These are phyloP conservation scores for Williopsis jadinii DNA, from an alignment of 1,139 yeast species.

Conservation along the genomic window DNA sequence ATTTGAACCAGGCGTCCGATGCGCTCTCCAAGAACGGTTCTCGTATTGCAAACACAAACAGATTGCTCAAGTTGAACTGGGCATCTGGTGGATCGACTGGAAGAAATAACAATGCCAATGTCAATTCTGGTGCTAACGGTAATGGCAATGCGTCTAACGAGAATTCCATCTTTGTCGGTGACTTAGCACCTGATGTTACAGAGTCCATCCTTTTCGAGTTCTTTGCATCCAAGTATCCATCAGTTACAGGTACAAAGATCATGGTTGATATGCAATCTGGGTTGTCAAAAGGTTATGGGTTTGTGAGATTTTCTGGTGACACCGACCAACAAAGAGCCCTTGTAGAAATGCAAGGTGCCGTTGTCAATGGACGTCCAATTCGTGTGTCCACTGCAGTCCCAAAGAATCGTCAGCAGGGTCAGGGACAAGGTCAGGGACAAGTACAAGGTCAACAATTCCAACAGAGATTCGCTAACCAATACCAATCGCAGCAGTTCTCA, in stretches of 20 bases:
- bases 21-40: constrained; percentile 69
- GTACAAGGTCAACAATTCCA: constrained; percentile 6
- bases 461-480: background rate
- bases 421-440: constrained; percentile 1
- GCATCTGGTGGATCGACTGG: constrained; percentile 52
- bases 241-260: constrained; percentile 79
- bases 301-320: constrained; percentile 72
- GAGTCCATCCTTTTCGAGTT: constrained; percentile 62
- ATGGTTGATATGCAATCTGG: constrained; percentile 78
- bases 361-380: constrained; percentile 68
- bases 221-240: constrained; percentile 65
- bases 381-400: constrained; percentile 74
- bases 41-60: constrained; percentile 54
- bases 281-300: constrained; percentile 82
- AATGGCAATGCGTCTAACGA: constrained; percentile 29
- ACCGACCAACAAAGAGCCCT: constrained; percentile 72
- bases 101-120: no score
- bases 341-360: constrained; percentile 74
- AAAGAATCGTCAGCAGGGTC: constrained; percentile 35
- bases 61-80: constrained; percentile 73
- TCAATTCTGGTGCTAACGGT: no score
- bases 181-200: constrained; percentile 67
- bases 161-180: constrained; percentile 80
- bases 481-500: constrained; percentile 1
- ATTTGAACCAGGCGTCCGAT: constrained; percentile 57